A percentile compares a stretch with the other conserved stretches of the same genome.
phyloP scores from a whole-genome alignment of 306 rosid species.

The Vigna angularis region DNA sequence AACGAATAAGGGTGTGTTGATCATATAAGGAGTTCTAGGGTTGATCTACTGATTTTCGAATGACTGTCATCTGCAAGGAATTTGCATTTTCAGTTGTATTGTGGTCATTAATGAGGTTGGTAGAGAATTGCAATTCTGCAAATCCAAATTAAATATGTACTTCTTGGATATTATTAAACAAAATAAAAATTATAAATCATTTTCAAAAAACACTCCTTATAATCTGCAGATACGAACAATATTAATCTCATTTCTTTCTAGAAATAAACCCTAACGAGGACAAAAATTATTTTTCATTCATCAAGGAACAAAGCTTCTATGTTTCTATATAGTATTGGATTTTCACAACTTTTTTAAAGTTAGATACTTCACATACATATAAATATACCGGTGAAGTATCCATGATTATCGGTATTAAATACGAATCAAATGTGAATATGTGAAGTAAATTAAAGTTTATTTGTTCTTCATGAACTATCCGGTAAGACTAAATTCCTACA shows the following conservation, averaged over 20 bases:
- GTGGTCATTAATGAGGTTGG: no score
- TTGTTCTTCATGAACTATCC: not conserved
- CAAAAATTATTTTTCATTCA: not conserved
- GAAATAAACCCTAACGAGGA: not conserved
- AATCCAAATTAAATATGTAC: not conserved
- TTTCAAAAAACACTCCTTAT: not conserved
- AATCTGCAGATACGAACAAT: not conserved
- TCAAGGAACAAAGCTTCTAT: not conserved
- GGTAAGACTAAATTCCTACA: not conserved
- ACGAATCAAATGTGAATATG: no score
- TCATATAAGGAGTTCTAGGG: no score
- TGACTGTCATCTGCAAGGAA: no score
- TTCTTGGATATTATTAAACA: not conserved
- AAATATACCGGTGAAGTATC: no score
- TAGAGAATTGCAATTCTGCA: not conserved
- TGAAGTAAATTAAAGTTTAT: not conserved
- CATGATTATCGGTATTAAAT: no score
- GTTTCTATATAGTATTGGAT: not conserved
- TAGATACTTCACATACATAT: not conserved
- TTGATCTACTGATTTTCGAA: no score
- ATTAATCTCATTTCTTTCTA: not conserved
- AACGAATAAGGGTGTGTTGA: no score
- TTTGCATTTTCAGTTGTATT: no score
- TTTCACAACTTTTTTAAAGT: not conserved
- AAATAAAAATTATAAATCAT: not conserved